phyloP scores from a whole-genome alignment of 495 filamentous ascomycete species.

The Penicillium tannophilum region DNA sequence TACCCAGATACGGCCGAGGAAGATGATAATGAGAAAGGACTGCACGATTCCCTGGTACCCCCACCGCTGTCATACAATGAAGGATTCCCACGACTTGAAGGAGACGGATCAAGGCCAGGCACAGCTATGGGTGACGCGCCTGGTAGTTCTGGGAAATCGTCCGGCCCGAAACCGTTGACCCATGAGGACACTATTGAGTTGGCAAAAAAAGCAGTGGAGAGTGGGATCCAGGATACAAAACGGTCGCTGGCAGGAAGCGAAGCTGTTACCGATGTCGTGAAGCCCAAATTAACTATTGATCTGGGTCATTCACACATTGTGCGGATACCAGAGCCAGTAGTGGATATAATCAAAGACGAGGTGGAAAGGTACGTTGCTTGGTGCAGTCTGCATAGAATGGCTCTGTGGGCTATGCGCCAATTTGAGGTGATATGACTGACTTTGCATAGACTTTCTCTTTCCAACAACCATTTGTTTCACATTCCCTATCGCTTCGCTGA shows the following conservation, averaged over 20 bases:
- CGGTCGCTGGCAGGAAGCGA: conserved; percentile 68
- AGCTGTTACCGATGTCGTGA: conserved; percentile 67
- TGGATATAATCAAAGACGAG: conserved; percentile 90
- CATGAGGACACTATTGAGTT: conserved; percentile 56
- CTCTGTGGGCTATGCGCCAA: background rate
- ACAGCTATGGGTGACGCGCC: conserved; percentile 33
- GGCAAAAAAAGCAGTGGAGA: conserved; percentile 65
- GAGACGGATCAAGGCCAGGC: conserved; percentile 34
- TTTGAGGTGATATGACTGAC: conserved; percentile 8
- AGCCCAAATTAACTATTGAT: conserved; percentile 84
- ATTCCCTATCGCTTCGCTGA: conserved; percentile 82
- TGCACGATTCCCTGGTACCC: conserved; percentile 26
- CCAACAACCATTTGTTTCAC: conserved; percentile 80
- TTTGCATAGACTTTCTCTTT: conserved; percentile 71
- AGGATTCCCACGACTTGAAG: conserved; percentile 30
- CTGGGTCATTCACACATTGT: conserved; percentile 81
- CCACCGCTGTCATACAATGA: conserved; percentile 34
- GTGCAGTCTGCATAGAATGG: background rate
- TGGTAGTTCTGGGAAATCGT: conserved; percentile 23
- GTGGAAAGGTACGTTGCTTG: conserved; percentile 71
- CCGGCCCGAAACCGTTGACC: conserved; percentile 33
- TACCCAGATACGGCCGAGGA: conserved; percentile 39
- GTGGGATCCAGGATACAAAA: conserved; percentile 67
- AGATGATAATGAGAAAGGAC: conserved; percentile 30
- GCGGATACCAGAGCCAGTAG: conserved; percentile 81